Base-by-base conservation (phyloP, 768 basidiomycete genomes). In the Termitomyces sp. region DNA sequence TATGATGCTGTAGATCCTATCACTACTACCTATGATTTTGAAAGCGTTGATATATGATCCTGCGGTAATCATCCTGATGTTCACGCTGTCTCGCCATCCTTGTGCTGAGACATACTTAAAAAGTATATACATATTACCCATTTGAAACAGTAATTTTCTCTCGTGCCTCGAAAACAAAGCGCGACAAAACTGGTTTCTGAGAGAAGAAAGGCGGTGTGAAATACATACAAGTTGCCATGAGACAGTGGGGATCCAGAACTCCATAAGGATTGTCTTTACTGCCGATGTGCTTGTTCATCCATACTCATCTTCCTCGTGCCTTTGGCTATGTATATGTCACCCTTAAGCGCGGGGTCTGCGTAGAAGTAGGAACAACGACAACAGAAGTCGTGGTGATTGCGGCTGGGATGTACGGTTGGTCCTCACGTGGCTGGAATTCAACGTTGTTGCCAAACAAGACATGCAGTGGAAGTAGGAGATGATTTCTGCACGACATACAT, bases 391-490 rank as follows among this genome's bases (percentile, higher is more conserved):
- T n/a, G n/a, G n/a, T n/a, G n/a, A n/a, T n/a, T n/a, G n/a, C n/a
- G n/a, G n/a, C n/a, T n/a, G n/a, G n/a, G n/a, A n/a, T n/a, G n/a
- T n/a, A n/a, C n/a, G n/a, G n/a, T n/a, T n/a, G n/a, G n/a, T n/a
- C 14, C 14, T 18, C 38, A 7, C 7, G 18, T 40, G 32, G 36
- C 30, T 51, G 49, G 0, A 33, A 42, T 46, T 26, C 12, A n/a
- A 38, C 6, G 54, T n/a, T 48, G 38, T 47, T 49, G 52, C 59
- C 61, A 62, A 64, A 61, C 33, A 62, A 35, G n/a, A 30, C 28
- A 42, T 22, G 52, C 43, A 24, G n/a, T n/a, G n/a, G n/a, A n/a
- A n/a, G n/a, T n/a, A n/a, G 35, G 40, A 38, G 40, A 26, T 26
- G 26, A 2, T 26, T 26, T 26, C 26, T 13, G 2, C 33, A 35